phyloP scores from a whole-genome alignment of 352 stramenopile genomes.

The Phytopythium kandeliae region DNA sequence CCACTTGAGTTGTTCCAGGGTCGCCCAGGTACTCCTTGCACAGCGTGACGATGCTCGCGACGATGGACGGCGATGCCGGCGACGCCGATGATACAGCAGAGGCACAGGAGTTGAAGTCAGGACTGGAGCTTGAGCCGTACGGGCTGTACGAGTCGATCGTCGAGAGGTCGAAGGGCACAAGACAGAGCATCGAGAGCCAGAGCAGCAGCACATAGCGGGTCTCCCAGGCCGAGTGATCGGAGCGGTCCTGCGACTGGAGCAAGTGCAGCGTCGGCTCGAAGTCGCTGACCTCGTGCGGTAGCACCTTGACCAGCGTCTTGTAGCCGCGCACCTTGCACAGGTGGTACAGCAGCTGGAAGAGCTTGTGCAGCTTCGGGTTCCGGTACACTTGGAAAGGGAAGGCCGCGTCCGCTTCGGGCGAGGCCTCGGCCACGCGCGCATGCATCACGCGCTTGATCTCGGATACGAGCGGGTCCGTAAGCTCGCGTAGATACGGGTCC shows the following conservation, averaged over 20 bases:
- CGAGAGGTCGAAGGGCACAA: conserved; percentile 97
- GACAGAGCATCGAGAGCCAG: conserved; percentile 97
- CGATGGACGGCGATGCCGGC: conserved; percentile 45
- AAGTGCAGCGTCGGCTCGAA: conserved; percentile 93
- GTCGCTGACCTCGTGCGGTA: conserved; percentile 95
- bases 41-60: conserved; percentile 73
- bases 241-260: conserved; percentile 82
- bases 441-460: conserved; percentile 58
- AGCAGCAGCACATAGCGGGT: conserved; percentile 90
- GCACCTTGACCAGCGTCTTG: conserved; percentile 94
- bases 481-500: conserved; percentile 78
- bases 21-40: conserved; percentile 87
- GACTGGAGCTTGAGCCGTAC: conserved; percentile 9
- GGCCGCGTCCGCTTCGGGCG: conserved; percentile 10
- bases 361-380: conserved; percentile 67
- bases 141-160: conserved; percentile 91
- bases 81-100: conserved; percentile 6
- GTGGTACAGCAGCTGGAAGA: conserved; percentile 93
- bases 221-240: conserved; percentile 66
- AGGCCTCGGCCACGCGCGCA: conserved; percentile 14
- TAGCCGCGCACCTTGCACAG: conserved; percentile 95
- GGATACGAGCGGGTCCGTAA: conserved; percentile 62
- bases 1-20: conserved; percentile 84
- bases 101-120: too few relatives aligned
- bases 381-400: conserved; percentile 80